Evolutionary conservation across 345 rosid species (phyloP), one percentile per base, ranked within the genome.

Genomic region (Citrus trifoliata): DNA sequence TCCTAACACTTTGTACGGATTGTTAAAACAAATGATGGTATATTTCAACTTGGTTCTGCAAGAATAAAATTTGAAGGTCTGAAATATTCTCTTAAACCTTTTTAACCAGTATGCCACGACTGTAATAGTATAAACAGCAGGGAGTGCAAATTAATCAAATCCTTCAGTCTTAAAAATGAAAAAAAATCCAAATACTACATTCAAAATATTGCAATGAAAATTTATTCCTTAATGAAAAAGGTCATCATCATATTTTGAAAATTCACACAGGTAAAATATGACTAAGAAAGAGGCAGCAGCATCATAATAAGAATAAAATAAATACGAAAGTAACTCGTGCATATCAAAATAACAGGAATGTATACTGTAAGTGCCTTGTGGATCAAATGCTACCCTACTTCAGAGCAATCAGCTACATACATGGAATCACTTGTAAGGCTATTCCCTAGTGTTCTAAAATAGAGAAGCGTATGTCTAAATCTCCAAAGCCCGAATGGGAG

Each of bases 381-480:
- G 56, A 66, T 76, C 69, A 73, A 76, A 78, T 38, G 42, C 62
- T 67, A 64, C 67, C 56, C 77, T 46, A 71, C n/a, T 81, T 76
- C 27, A 66, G 28, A 46, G 78, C 64, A 70, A 59, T 42, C 30
- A 4, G 48, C 55, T 70, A 61, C 67, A 64, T 72, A 81, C 65
- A 65, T 53, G 70, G 35, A 64, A 68, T 35, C 75, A 76, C 55
- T 65, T 64, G 67, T 24, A 82, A 19, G 70, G 48, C 32, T 27
- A 78, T 63, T 81, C 84, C 73, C 88, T 86, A 86, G 68, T 85
- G 85, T 76, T 72, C 83, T 77, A 87, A 81, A 70, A 82, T 56
- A 78, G 86, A 80, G 35, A 85, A 73, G 53, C 80, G 83, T 42
- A 83, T 63, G 85, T 91, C 92, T 86, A 89, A 78, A 53, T 73